phyloP scores from a whole-genome alignment of 495 filamentous ascomycete species.

The Penicillium lagena region DNA sequence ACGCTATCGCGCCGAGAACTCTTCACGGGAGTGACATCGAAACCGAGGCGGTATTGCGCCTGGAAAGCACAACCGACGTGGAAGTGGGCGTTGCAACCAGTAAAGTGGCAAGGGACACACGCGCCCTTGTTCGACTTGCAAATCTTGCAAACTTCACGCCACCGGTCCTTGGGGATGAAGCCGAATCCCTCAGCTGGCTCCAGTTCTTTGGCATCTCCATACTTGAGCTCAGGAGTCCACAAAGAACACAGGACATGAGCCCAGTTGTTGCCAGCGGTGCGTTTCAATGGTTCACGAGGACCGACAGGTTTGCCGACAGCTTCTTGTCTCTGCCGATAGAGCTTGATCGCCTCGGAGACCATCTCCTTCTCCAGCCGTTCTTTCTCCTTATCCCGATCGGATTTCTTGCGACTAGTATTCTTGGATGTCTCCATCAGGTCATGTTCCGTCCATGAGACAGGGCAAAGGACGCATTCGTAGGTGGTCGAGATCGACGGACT shows the following conservation, averaged over 20 bases:
- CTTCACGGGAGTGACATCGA: slow-evolving; percentile 88
- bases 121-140: slow-evolving; percentile 66
- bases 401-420: slow-evolving; percentile 85
- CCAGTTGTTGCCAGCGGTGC: slow-evolving; percentile 94
- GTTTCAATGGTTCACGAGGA: slow-evolving; percentile 88
- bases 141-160: slow-evolving; percentile 73
- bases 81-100: slow-evolving; percentile 69
- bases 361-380: slow-evolving; percentile 79
- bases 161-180: slow-evolving; percentile 60
- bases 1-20: slow-evolving; percentile 71
- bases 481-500: slow-evolving; percentile 77
- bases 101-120: slow-evolving; percentile 66
- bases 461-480: slow-evolving; percentile 90
- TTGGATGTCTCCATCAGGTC: slow-evolving; percentile 83
- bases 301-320: slow-evolving; percentile 71
- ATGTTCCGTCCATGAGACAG: slow-evolving; percentile 63
- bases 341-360: slow-evolving; percentile 62
- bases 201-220: slow-evolving; percentile 72
- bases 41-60: slow-evolving; percentile 74
- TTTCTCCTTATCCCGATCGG: slow-evolving; percentile 83
- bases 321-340: slow-evolving; percentile 76
- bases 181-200: slow-evolving; percentile 84
- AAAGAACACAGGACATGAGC: slow-evolving; percentile 92
- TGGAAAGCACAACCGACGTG: slow-evolving; percentile 88
- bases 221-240: slow-evolving; percentile 88